These are phyloP conservation scores for Plasmodium gonderi DNA, from an alignment of 169 alveolate species.

Conservation along the genomic window DNA sequence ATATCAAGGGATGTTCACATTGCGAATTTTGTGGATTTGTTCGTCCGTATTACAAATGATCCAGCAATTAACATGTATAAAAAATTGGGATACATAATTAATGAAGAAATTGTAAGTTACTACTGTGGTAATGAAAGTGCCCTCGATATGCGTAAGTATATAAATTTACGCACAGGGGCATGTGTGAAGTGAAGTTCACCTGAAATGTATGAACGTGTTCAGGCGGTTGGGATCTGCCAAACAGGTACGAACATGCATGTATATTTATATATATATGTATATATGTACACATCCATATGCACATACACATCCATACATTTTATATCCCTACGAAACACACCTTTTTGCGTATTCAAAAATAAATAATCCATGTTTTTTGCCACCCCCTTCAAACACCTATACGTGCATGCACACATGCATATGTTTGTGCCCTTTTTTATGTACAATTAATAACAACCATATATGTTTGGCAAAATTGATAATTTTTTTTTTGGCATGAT, in stretches of 20 bases:
- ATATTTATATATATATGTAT: not conserved
- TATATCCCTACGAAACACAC: not conserved
- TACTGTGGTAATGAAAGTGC: conserved; percentile 82
- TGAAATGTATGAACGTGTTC: too few relatives aligned
- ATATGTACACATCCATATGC: not conserved
- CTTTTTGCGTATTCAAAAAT: not conserved
- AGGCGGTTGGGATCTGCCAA: not conserved
- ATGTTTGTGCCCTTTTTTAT: not conserved
- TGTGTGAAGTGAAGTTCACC: conserved; percentile 2
- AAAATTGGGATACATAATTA: conserved; percentile 76
- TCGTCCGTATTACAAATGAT: conserved; percentile 75
- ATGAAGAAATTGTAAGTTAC: conserved; percentile 76
- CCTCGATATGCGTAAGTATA: conserved; percentile 81
- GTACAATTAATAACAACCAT: not conserved
- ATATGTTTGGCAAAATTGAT: not conserved
- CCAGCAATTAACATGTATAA: conserved; percentile 80
- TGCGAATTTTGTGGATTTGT: conserved; percentile 77
- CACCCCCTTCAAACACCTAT: too few relatives aligned
- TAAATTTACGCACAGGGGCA: not conserved
- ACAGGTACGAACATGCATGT: not conserved
- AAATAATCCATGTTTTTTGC: not conserved
- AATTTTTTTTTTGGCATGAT: not conserved
- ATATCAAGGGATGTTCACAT: conserved; percentile 65
- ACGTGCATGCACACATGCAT: not conserved
- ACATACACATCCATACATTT: not conserved